phyloP scores from a whole-genome alignment of 2,329 filamentous ascomycete genomes.

The Onygenales sp. region DNA sequence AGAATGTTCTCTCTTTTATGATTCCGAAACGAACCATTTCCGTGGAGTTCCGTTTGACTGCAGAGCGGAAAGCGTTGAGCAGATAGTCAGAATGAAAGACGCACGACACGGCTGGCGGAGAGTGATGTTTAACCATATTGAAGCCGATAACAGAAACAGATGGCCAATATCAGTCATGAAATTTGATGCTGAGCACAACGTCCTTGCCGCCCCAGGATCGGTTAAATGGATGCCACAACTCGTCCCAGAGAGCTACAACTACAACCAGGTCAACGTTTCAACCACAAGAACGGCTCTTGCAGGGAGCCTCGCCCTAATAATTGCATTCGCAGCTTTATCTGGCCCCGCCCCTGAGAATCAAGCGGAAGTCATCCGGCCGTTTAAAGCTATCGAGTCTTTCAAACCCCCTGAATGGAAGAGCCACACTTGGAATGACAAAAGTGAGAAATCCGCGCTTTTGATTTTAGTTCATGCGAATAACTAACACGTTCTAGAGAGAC shows the following conservation, averaged over 20 bases:
- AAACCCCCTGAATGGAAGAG: constrained; percentile 11
- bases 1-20: constrained; percentile 11
- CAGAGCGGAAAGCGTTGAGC: constrained; percentile 3
- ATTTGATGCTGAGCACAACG: constrained; percentile 5
- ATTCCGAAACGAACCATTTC: constrained; percentile 8
- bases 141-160: neutral
- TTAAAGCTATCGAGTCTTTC: constrained; percentile 8
- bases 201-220: constrained; percentile 12
- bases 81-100: neutral
- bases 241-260: constrained; percentile 12
- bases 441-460: constrained; percentile 6
- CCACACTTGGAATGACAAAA: constrained; percentile 5
- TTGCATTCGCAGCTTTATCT: constrained; percentile 16
- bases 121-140: constrained; percentile 8
- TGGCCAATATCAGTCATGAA: constrained; percentile 9
- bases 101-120: constrained; percentile 9
- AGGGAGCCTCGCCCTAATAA: constrained; percentile 14
- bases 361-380: neutral
- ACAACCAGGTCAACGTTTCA: neutral
- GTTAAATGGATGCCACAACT: constrained; percentile 14
- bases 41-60: constrained; percentile 11
- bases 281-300: constrained; percentile 5
- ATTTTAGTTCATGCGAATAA: neutral
- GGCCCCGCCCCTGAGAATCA: neutral
- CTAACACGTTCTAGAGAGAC: neutral